Evolutionary conservation across 768 basidiomycete genomes (phyloP).

Genomic region (Candolleomyces aberdarensis): DNA sequence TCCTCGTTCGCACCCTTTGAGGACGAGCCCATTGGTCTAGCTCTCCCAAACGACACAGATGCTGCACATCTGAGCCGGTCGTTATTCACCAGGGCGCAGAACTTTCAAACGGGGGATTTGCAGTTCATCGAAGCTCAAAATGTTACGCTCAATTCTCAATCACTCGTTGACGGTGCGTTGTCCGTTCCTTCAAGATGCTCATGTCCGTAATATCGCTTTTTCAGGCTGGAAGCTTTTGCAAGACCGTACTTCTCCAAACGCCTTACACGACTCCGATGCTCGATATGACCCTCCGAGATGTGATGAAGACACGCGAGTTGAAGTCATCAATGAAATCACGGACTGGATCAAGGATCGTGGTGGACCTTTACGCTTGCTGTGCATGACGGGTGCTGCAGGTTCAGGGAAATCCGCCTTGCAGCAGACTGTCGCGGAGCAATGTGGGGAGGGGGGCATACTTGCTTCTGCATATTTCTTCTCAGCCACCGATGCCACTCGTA

Average conservation of each 20-base stretch:
- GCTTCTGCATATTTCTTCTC: constrained; percentile 36
- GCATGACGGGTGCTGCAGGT: constrained; percentile 23
- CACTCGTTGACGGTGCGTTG: no score
- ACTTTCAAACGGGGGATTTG: no score
- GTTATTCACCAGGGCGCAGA: no score
- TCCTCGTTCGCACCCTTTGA: no score
- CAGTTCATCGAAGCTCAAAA: no score
- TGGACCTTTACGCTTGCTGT: constrained; percentile 4
- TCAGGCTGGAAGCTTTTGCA: neutral
- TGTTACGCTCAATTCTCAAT: no score
- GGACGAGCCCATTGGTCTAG: no score
- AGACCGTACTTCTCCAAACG: neutral
- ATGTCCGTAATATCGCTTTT: no score
- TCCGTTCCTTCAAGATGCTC: no score
- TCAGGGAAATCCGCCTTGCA: constrained; percentile 25
- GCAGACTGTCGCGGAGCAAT: constrained; percentile 20
- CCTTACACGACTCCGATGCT: neutral
- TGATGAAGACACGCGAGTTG: neutral
- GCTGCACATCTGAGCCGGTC: no score
- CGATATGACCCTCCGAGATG: neutral
- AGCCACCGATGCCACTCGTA: constrained; percentile 20
- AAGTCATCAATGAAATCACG: neutral
- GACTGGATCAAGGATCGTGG: neutral
- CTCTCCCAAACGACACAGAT: no score
- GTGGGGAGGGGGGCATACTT: constrained; percentile 15